Evolutionary conservation across 768 basidiomycete genomes (phyloP), one percentile per base, ranked within the genome.

Genomic region (Obba rivulosa): DNA sequence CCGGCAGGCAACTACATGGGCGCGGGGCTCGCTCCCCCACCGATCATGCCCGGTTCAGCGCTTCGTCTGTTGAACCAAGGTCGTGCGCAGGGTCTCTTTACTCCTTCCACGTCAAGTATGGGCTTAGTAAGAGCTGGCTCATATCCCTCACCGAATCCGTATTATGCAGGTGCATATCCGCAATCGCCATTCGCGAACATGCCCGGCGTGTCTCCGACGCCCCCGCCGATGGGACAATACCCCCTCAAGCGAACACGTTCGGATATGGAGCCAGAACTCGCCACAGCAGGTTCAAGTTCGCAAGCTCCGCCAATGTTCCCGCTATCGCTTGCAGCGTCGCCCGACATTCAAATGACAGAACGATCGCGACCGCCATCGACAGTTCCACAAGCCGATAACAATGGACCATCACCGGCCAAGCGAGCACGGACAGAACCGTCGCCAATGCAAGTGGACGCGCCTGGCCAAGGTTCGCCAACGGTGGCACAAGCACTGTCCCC

Each of bases 21-120:
- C 11, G 56, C 58, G 43, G 64, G 68, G 31, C 76, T 91, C 48
- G 85, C 84, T 2, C 83, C 88, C n/a, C 77, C 87, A 24, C 85
- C 88, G 36, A 91, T 91, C 62, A 83, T 89, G 81, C 88, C 88
- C 28, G 88, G 88, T 41, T 90, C 88, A 38, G 88, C 88, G 22
- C 80, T 91, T 43, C 83, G 87, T 46, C 75, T 91, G 38, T 74
- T 91, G 39, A 85, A 89, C 61, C 88, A 91, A 74, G 87, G 87
- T 51, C 81, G 87, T 51, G 87, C 87, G 0, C 88, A 90, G 69
- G 87, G 87, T 50, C 75, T 91, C 23, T 90, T 90, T 62, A 90
- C 88, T 21, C 88, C 88, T 3, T 88, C 87, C 18, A 89, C 90
- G 9, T 84, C 88, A 45, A 73, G 75, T 53, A 65, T 77, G 46